Percentiles rank a stretch among this genome's conserved stretches.
These are phyloP conservation scores for Botrytis sinoallii DNA, from an alignment of 2,329 filamentous ascomycete genomes.

Conservation along the genomic window DNA sequence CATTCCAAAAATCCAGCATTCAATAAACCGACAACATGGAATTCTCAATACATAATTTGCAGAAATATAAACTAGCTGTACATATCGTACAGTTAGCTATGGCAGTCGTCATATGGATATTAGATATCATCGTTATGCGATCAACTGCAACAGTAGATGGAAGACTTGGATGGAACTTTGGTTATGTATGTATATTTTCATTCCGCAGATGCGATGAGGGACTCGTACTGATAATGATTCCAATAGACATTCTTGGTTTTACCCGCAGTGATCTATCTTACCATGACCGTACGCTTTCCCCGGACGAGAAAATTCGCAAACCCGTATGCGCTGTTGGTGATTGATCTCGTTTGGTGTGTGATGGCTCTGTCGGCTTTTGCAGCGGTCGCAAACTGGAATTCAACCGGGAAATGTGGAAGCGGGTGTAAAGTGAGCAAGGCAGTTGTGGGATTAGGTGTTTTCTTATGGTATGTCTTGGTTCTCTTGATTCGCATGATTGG, in stretches of 20 bases:
- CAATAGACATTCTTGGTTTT: conserved; percentile 61
- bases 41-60: conserved; percentile 36
- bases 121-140: conserved; percentile 60
- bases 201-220: background rate
- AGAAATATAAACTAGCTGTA: conserved; percentile 50
- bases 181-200: conserved; percentile 49
- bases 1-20: background rate
- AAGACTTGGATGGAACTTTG: conserved; percentile 62
- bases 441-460: conserved; percentile 60
- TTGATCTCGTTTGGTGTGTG: conserved; percentile 57
- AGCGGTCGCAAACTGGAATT: conserved; percentile 62
- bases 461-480: conserved; percentile 52
- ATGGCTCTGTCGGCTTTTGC: conserved; percentile 67
- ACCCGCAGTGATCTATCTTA: conserved; percentile 62
- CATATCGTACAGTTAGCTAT: conserved; percentile 55
- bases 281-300: conserved; percentile 61
- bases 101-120: conserved; percentile 54
- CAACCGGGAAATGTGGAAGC: conserved; percentile 51
- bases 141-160: conserved; percentile 51
- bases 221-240: conserved; percentile 1
- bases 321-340: conserved; percentile 57
- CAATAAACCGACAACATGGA: conserved; percentile 27
- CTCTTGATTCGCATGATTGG: background rate
- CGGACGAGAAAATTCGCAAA: conserved; percentile 60
- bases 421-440: conserved; percentile 61